These are phyloP conservation scores for Fusarium guadeloupense DNA, from an alignment of 2,329 filamentous ascomycete genomes.

Conservation along the genomic window DNA sequence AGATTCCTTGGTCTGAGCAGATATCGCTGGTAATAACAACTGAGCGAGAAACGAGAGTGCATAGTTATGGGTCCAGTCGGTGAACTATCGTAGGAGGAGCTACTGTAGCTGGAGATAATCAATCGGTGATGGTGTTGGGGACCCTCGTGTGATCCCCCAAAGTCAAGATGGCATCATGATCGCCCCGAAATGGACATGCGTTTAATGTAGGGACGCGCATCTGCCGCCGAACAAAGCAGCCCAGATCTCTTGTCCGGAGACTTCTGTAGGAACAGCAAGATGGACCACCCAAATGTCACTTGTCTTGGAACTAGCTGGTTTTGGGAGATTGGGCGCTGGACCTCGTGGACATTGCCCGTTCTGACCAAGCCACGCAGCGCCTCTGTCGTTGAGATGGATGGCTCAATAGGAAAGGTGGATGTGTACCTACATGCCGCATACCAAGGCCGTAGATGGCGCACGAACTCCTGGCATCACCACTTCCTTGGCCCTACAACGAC, in stretches of 20 bases:
- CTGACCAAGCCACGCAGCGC: constrained; percentile 39
- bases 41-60: constrained; percentile 9
- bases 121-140: constrained; percentile 19
- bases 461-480: constrained; percentile 25
- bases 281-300: constrained; percentile 15
- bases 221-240: constrained; percentile 37
- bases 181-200: constrained; percentile 22
- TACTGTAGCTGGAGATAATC: constrained; percentile 11
- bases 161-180: constrained; percentile 35
- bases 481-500: constrained; percentile 9
- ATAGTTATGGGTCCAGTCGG: not conserved
- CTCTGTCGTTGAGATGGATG: constrained; percentile 18
- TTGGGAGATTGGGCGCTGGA: constrained; percentile 35
- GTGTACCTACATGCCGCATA: constrained; percentile 38
- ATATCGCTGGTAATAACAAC: not conserved
- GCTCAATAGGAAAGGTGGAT: constrained; percentile 23
- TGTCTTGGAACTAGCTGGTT: constrained; percentile 30
- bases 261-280: constrained; percentile 38
- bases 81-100: not conserved
- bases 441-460: constrained; percentile 24
- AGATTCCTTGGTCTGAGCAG: constrained; percentile 13
- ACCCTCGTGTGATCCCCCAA: constrained; percentile 24
- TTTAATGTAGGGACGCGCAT: constrained; percentile 39
- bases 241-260: constrained; percentile 29
- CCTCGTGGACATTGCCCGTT: constrained; percentile 37